These are phyloP conservation scores for Handroanthus guayacan DNA, from an alignment of 257 asterid species.

Conservation along the genomic window DNA sequence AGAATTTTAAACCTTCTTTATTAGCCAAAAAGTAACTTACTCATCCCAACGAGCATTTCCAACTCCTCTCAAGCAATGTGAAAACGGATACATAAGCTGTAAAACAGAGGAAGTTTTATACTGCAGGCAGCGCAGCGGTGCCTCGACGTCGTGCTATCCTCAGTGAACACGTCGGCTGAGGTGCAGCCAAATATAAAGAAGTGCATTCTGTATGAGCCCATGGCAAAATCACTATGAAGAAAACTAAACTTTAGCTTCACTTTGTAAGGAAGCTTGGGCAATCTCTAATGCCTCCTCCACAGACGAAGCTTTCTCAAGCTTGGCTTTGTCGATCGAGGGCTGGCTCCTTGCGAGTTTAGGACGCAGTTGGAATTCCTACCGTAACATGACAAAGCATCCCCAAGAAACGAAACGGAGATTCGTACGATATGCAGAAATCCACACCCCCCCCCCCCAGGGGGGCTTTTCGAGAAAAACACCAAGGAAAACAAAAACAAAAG, in stretches of 20 bases:
- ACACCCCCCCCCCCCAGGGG: no score
- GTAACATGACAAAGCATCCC: neutral
- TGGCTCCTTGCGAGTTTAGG: slow-evolving; percentile 88
- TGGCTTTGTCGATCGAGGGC: slow-evolving; percentile 67
- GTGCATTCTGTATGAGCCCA: neutral
- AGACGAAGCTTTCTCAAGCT: slow-evolving; percentile 82
- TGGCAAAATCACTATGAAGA: neutral
- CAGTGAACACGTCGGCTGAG: neutral
- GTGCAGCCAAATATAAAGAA: neutral
- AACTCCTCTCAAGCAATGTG: neutral
- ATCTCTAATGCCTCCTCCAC: slow-evolving; percentile 88
- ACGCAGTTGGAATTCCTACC: slow-evolving; percentile 85
- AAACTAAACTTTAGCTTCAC: slow-evolving; percentile 44
- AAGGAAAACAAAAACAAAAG: no score
- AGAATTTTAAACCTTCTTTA: neutral
- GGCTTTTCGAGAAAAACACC: no score
- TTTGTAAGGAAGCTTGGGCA: slow-evolving; percentile 63
- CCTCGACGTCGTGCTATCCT: neutral
- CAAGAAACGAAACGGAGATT: neutral
- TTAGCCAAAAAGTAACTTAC: slow-evolving; percentile 4
- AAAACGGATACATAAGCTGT: neutral
- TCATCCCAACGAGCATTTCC: slow-evolving; percentile 14
- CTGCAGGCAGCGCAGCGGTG: neutral
- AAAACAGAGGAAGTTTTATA: neutral
- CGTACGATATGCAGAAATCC: neutral